phyloP scores from a whole-genome alignment of 306 rosid genomes.

The Arachis stenosperma region DNA sequence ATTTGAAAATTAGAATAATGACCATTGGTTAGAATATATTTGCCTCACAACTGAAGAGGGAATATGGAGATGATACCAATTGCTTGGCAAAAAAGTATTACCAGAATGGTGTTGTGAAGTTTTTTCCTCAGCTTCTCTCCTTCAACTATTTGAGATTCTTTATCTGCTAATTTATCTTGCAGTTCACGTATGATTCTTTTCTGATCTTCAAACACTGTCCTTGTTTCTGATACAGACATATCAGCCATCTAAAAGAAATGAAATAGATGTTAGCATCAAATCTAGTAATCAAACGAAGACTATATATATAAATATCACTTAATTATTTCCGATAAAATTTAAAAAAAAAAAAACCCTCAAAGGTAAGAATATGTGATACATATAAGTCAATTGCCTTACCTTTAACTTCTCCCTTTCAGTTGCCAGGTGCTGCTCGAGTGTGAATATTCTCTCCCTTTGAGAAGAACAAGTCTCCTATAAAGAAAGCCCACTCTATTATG shows the following conservation, averaged over 20 bases:
- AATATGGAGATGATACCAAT: not conserved
- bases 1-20: constrained; percentile 22
- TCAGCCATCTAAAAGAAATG: constrained; percentile 58
- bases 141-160: constrained; percentile 69
- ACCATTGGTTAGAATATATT: not conserved
- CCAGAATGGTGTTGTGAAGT: constrained; percentile 88
- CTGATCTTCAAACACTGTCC: constrained; percentile 65
- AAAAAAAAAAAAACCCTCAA: too few relatives aligned
- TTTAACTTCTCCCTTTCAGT: constrained; percentile 71
- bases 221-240: constrained; percentile 63
- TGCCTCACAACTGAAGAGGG: constrained; percentile 9
- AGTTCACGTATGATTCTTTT: constrained; percentile 55
- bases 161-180: constrained; percentile 65
- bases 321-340: not conserved
- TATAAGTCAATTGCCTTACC: constrained; percentile 47
- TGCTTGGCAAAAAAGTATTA: constrained; percentile 32
- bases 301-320: constrained; percentile 13
- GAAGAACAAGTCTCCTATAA: constrained; percentile 76
- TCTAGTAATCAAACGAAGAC: constrained; percentile 15
- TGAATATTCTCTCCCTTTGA: constrained; percentile 63
- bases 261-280: not conserved
- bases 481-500: constrained; percentile 21
- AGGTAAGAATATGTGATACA: constrained; percentile 8
- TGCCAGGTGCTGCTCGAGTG: constrained; percentile 55
- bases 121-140: constrained; percentile 84